A percentile compares a stretch with the other conserved stretches of the same genome.
Evolutionary conservation across 768 basidiomycete species (phyloP).

Genomic region (Mrakia hoshinonis): DNA sequence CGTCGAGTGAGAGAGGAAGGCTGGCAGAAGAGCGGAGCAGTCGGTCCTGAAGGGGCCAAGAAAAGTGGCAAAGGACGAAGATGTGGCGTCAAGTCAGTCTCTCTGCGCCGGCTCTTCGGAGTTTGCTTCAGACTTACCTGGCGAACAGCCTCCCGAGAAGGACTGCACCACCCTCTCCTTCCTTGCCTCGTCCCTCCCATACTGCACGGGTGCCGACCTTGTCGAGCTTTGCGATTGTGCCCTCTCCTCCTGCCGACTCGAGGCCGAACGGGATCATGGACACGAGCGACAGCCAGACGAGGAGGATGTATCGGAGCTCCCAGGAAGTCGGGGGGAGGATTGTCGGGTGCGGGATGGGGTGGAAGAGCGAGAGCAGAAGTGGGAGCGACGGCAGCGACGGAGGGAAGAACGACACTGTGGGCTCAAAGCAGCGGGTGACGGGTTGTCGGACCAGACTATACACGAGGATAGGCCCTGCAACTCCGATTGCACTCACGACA

Average conservation of each 20-base stretch:
- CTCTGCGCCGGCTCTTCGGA: constrained; percentile 20
- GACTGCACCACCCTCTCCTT: constrained; percentile 71
- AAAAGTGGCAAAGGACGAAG: neutral
- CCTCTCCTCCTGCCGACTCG: constrained; percentile 15
- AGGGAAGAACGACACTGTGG: constrained; percentile 80
- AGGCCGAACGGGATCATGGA: constrained; percentile 90
- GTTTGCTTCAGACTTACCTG: constrained; percentile 50
- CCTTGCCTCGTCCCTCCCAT: constrained; percentile 51
- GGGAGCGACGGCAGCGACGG: constrained; percentile 78
- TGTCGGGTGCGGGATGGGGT: constrained; percentile 39
- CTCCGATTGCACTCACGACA: constrained; percentile 56
- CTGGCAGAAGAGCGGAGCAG: constrained; percentile 11
- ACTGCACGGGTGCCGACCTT: constrained; percentile 2
- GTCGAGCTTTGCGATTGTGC: constrained; percentile 14
- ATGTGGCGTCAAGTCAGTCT: neutral
- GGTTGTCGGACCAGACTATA: too few species aligned
- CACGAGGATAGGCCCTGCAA: too few species aligned
- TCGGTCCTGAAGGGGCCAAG: constrained; percentile 20
- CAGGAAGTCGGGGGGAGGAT: constrained; percentile 48
- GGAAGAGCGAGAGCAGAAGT: constrained; percentile 61
- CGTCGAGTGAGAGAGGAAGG: constrained; percentile 11
- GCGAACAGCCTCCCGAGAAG: constrained; percentile 73
- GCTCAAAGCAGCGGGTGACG: too few species aligned
- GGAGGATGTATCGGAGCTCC: constrained; percentile 70
- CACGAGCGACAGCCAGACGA: constrained; percentile 90